phyloP scores from a whole-genome alignment of 495 filamentous ascomycete species.

The Penicillium diatomitis region DNA sequence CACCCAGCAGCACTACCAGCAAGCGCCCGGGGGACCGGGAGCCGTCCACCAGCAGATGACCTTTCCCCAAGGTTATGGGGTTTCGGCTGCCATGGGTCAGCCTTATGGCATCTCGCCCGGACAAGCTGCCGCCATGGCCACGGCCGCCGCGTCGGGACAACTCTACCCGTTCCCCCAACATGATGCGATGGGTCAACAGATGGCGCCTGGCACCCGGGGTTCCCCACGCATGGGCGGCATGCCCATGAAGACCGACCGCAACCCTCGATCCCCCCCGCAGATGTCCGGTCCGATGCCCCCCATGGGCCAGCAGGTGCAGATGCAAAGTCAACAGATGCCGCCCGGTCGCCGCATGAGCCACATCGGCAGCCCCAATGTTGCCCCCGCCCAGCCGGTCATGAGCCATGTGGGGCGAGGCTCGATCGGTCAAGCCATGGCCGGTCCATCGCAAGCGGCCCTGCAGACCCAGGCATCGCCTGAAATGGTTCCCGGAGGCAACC shows the following conservation, averaged over 20 bases:
- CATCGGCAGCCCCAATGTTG: constrained; percentile 40
- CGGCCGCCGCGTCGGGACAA: constrained; percentile 45
- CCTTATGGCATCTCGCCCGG: constrained; percentile 42
- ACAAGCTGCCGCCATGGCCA: constrained; percentile 49
- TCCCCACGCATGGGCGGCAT: constrained; percentile 44
- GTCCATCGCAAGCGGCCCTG: constrained; percentile 42
- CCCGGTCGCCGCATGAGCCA: constrained; percentile 41
- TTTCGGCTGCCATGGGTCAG: constrained; percentile 39
- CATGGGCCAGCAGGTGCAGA: constrained; percentile 41
- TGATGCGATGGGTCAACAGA: constrained; percentile 40
- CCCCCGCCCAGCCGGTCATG: constrained; percentile 37
- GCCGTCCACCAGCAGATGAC: constrained; percentile 43
- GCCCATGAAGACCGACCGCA: constrained; percentile 42
- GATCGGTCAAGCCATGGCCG: constrained; percentile 39
- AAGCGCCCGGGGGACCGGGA: constrained; percentile 37
- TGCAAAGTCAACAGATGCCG: constrained; percentile 36
- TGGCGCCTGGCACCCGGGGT: constrained; percentile 37
- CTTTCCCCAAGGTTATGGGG: constrained; percentile 44
- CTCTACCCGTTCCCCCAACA: constrained; percentile 42
- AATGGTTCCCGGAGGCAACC: constrained; percentile 54
- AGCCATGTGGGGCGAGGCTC: constrained; percentile 41
- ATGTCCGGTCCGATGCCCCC: constrained; percentile 42
- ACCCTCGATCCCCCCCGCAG: constrained; percentile 43
- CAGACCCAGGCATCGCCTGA: constrained; percentile 77
- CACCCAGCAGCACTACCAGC: constrained; percentile 45